Percentiles rank a stretch among this genome's conserved stretches.
Evolutionary conservation across 176 grass and related monocot genomes (phyloP).

Genomic region (Rhynchospora tenuis): DNA sequence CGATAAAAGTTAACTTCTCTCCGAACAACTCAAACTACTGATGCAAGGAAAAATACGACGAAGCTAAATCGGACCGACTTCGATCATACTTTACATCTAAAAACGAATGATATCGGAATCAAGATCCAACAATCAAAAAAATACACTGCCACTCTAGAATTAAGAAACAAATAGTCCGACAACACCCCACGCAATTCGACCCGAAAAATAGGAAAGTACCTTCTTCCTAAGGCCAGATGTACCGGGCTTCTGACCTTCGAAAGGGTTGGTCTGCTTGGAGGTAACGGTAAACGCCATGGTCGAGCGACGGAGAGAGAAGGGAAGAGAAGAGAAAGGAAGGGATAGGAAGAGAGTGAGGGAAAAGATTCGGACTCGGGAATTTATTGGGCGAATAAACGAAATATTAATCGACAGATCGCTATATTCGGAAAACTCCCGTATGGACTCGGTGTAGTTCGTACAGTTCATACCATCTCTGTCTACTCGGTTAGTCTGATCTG

Average conservation of each 20-base stretch:
- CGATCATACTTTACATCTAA: background rate
- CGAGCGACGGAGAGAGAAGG: slow-evolving; percentile 1
- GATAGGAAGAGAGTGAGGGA: slow-evolving; percentile 36
- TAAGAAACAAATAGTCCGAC: background rate
- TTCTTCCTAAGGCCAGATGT: slow-evolving; percentile 97
- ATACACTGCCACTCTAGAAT: background rate
- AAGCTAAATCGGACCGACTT: background rate
- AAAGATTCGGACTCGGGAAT: slow-evolving; percentile 32
- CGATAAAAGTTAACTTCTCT: background rate
- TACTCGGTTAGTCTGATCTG: background rate
- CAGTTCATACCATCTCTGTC: background rate
- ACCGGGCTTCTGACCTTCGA: slow-evolving; percentile 96
- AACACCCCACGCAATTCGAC: background rate
- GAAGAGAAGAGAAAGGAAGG: slow-evolving; percentile 19
- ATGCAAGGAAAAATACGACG: background rate
- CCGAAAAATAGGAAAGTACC: slow-evolving; percentile 24
- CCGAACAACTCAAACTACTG: background rate
- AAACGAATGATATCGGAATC: background rate
- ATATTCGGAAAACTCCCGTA: background rate
- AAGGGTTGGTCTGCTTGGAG: slow-evolving; percentile 61
- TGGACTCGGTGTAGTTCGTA: background rate
- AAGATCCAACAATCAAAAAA: slow-evolving; percentile 23
- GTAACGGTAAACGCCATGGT: slow-evolving; percentile 56
- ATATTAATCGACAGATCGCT: background rate
- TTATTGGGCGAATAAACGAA: slow-evolving; percentile 13